Conservation (phyloP, 1,284 basidiomycete species). For the Melampsora americana region DNA sequence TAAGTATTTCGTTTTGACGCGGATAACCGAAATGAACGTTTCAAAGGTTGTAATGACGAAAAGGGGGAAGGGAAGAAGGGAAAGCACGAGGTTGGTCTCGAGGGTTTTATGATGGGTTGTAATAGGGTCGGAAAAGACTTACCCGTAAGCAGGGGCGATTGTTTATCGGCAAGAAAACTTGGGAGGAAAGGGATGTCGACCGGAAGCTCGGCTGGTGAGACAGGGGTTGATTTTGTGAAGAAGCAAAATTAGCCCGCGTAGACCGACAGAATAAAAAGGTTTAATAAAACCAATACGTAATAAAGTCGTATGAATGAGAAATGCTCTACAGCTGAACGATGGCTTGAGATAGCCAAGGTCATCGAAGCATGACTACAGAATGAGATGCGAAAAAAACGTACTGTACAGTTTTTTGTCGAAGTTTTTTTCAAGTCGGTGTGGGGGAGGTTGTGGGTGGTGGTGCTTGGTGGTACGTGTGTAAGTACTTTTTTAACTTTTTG, state of each 20-base stretch:
- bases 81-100: not conserved
- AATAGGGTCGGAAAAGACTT: not conserved
- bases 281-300: not conserved
- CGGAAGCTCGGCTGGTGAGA: not conserved
- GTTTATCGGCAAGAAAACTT: not conserved
- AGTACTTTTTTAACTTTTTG: not conserved
- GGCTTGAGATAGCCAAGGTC: conserved; percentile 4
- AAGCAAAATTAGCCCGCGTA: not conserved
- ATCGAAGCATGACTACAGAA: not conserved
- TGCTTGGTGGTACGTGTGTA: not conserved
- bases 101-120: not conserved
- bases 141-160: conserved; percentile 4
- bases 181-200: not conserved
- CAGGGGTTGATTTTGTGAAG: not conserved
- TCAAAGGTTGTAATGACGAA: not conserved
- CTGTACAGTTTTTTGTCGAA: conserved; percentile 6
- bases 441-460: conserved; percentile 5
- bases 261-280: not conserved
- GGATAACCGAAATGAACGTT: not conserved
- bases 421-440: not conserved
- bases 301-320: not conserved
- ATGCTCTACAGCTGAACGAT: not conserved
- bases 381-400: not conserved
- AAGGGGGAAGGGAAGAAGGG: not conserved
- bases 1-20: not conserved